Base-by-base conservation (phyloP, 306 rosid species). In the Castanea mollissima region DNA sequence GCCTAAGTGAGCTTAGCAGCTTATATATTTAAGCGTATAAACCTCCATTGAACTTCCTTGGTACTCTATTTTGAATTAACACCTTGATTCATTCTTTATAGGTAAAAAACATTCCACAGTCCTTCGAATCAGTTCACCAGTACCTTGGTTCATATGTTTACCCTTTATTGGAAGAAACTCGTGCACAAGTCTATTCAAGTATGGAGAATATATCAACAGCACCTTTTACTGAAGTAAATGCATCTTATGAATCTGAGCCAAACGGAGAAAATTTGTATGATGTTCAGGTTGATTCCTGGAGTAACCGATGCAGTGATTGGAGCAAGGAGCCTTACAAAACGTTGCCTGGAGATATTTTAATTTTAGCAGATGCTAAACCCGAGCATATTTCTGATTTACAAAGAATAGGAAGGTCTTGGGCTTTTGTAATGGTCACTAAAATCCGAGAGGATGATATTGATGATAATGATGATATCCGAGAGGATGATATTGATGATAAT, bases 151-250 rank as follows among this genome's bases (percentile, higher is more conserved):
- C 89, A 20, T 89, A 69, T 55, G 41, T 74, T 35, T 74, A 86
- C 80, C 96, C 92, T 2, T 85, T 93, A 18, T 58, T 93, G 84
- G 96, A 93, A 70, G 97, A 93, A 78, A 88, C 92, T 18, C 71
- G 89, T 60, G 91, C 92, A 5, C 74, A 86, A 1, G 10, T 92
- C n/a, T 73, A 83, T 49, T 84, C 90, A 0, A 84, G 87, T 62
- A 79, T 93, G 96, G 91, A 89, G 49, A 74, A 68, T 13, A 65
- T 91, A 23, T 27, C 79, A 9, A 69, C 55, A 73, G 85, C 86
- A 2, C 96, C 97, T 49, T 91, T 51, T 78, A 87, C 91, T 2
- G 38, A 87, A 73, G 83, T 93, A 5, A 76, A 77, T 71, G 54
- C 78, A 73, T 58, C 91, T 71, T 29, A 68, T 4, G 81, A 81